These are phyloP conservation scores for Allium cepa DNA, from an alignment of 106 monocot species.

Conservation along the genomic window DNA sequence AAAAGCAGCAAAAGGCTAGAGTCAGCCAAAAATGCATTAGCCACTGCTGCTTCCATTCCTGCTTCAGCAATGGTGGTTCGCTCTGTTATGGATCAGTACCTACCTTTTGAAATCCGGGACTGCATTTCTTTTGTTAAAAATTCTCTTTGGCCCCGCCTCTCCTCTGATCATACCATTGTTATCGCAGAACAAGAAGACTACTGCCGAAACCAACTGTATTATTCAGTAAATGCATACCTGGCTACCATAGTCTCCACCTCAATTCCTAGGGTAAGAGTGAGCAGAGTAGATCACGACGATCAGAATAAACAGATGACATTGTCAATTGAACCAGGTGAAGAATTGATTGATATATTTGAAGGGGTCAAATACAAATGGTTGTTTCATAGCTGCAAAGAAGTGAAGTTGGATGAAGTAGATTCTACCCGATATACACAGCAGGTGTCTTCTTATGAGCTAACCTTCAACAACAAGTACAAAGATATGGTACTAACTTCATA, in stretches of 20 bases:
- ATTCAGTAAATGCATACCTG: slow-evolving; percentile 15
- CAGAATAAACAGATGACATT: too few relatives aligned
- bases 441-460: too few relatives aligned
- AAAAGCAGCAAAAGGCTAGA: background rate
- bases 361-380: too few relatives aligned
- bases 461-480: too few relatives aligned
- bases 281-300: too few relatives aligned
- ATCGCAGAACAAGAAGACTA: slow-evolving; percentile 14
- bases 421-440: too few relatives aligned
- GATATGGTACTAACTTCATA: too few relatives aligned
- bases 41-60: slow-evolving; percentile 22
- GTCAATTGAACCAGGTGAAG: too few relatives aligned
- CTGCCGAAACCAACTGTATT: slow-evolving; percentile 19
- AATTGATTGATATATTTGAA: too few relatives aligned
- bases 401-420: too few relatives aligned
- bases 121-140: slow-evolving; percentile 11
- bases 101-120: slow-evolving; percentile 12
- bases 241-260: slow-evolving; percentile 1
- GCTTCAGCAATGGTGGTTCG: slow-evolving; percentile 30
- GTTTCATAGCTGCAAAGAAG: too few relatives aligned
- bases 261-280: too few relatives aligned
- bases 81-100: slow-evolving; percentile 14
- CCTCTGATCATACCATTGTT: slow-evolving; percentile 16
- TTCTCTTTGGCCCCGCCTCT: slow-evolving; percentile 1
- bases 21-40: slow-evolving; percentile 10